Base-by-base conservation (phyloP, 2,329 filamentous ascomycete genomes). In the Trichophyton rubrum region DNA sequence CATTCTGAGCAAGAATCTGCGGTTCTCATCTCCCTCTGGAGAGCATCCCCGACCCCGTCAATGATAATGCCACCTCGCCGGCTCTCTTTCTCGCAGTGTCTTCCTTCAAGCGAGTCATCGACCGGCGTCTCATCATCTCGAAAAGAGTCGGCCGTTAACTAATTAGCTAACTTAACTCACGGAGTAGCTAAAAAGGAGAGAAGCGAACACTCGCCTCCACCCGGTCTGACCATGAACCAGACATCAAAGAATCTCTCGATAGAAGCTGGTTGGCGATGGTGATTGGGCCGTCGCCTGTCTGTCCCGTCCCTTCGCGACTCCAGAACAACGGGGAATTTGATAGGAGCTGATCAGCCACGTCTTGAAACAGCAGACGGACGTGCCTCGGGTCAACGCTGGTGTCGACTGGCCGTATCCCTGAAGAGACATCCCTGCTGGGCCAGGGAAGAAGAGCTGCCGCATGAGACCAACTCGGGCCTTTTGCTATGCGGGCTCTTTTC, bases 301-400 rank as follows among this genome's bases (percentile, higher is more conserved):
- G 47, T 53, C 47, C 22, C 47, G 47, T 53, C 27, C 27, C 33
- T 27, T 27, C 30, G 51, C 51, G 20, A 35, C 51, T 33, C 51
- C 30, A 38, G 51, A 55, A 38, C 11, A 30, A 55, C n/a, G 51
- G 51, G 51, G 51, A 55, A 55, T 55, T 55, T 55, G 51, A 35
- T 55, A 24, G 51, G 51, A 55, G 43, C 3, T 55, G 51, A 55
- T 55, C 51, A 17, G 4, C 51, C 51, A 55, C 27, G n/a, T 20
- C 51, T 17, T 55, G 51, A 55, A 55, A 55, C 51, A 20, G n/a
- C 27, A 35, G 27, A 35, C 27, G 51, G 51, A 17, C 30, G 51
- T 33, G 51, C 51, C 51, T 55, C 51, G 27, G 51, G 51, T 3
- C 6, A n/a, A 55, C 4, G 51, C 24, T 30, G 33, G 33, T 13